These are phyloP conservation scores for Piromyces sp. DNA, from an alignment of 192 early-diverging fungal genomes.

Conservation along the genomic window DNA sequence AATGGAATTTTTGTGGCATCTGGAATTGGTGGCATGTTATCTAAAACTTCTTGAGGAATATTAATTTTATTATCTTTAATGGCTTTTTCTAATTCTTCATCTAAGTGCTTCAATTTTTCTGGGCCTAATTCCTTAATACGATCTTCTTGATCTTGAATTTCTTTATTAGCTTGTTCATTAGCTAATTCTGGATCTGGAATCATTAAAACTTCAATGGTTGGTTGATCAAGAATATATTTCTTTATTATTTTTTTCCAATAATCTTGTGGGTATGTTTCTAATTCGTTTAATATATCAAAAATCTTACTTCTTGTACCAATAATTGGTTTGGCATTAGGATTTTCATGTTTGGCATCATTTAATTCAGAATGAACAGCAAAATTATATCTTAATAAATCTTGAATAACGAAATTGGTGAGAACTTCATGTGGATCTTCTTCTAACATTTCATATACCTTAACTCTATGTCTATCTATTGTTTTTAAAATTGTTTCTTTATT, in stretches of 20 bases:
- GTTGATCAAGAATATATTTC: conserved; percentile 33
- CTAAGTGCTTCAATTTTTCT: conserved; percentile 23
- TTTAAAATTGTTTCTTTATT: neutral
- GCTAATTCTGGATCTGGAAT: conserved; percentile 31
- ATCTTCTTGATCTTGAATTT: conserved; percentile 14
- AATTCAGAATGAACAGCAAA: conserved; percentile 23
- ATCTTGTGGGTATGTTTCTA: conserved; percentile 20
- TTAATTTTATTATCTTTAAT: conserved; percentile 28
- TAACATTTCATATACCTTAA: conserved; percentile 20
- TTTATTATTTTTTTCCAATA: conserved; percentile 35
- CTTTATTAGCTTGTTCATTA: conserved; percentile 18
- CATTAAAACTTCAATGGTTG: conserved; percentile 35
- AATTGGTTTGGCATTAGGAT: conserved; percentile 4
- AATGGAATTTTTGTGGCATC: conserved; percentile 31
- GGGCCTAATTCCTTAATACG: conserved; percentile 17
- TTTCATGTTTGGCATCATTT: conserved; percentile 12
- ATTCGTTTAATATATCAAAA: conserved; percentile 33
- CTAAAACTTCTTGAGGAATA: conserved; percentile 28
- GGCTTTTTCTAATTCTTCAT: conserved; percentile 11
- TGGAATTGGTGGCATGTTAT: conserved; percentile 47
- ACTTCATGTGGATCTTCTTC: conserved; percentile 46
- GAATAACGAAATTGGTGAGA: conserved; percentile 25
- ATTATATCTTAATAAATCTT: conserved; percentile 34
- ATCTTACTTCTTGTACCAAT: conserved; percentile 29
- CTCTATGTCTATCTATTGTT: conserved; percentile 10